A percentile compares a stretch with the other conserved stretches of the same genome.
Evolutionary conservation across 1,284 basidiomycete genomes (phyloP).

Genomic region (Boletus austroedulis): DNA sequence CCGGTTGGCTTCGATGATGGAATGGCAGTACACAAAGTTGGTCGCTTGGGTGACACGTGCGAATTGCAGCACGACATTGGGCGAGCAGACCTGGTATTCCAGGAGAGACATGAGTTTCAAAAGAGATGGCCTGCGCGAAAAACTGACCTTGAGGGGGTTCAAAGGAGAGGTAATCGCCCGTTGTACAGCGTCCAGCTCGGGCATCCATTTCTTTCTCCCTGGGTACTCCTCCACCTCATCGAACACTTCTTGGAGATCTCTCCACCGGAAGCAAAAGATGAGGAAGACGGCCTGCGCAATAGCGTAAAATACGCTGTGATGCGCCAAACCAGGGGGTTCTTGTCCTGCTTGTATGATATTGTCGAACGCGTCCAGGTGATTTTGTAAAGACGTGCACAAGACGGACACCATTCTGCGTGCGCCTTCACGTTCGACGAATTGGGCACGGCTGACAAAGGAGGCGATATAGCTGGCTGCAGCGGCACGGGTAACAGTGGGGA

Average conservation of each 20-base stretch:
- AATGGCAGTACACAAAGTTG: conserved; percentile 93
- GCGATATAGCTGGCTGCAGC: conserved; percentile 93
- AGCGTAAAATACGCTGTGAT: conserved; percentile 87
- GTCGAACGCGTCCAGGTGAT: conserved; percentile 72
- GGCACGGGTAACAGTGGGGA: conserved; percentile 74
- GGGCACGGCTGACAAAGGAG: conserved; percentile 88
- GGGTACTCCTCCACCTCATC: conserved; percentile 49
- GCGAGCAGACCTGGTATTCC: conserved; percentile 70
- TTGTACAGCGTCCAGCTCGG: conserved; percentile 77
- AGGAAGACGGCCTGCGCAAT: conserved; percentile 92
- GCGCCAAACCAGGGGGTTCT: conserved; percentile 41
- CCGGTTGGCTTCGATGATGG: conserved; percentile 85
- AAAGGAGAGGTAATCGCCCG: conserved; percentile 79
- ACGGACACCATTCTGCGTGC: conserved; percentile 78
- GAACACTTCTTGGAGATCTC: conserved; percentile 71
- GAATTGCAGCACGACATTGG: conserved; percentile 91
- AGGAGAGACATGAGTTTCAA: background rate
- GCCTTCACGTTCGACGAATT: conserved; percentile 77
- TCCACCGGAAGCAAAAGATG: conserved; percentile 98
- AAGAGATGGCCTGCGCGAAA: background rate
- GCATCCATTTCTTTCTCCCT: conserved; percentile 74
- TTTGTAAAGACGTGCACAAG: conserved; percentile 80
- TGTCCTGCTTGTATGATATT: conserved; percentile 44
- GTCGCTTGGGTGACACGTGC: conserved; percentile 91
- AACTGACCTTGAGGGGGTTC: conserved; percentile 82